phyloP scores from a whole-genome alignment of 2,329 filamentous ascomycete genomes.

The Lachnellula occidentalis region DNA sequence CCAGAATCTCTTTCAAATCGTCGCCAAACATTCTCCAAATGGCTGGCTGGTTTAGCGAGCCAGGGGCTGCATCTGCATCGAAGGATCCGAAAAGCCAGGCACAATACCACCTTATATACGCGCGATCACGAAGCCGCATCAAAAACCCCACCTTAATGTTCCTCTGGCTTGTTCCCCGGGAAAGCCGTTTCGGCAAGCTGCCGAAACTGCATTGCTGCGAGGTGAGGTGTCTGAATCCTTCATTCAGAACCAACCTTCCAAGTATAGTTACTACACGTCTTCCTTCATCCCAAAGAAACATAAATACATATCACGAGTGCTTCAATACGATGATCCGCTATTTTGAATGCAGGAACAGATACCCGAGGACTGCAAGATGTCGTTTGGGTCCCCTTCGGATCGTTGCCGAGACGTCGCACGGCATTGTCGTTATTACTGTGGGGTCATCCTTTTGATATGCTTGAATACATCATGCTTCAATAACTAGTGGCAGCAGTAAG shows the following conservation, averaged over 20 bases:
- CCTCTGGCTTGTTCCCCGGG: background rate
- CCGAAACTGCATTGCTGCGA: background rate
- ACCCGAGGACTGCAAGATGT: background rate
- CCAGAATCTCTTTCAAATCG: too few species aligned
- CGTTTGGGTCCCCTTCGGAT: background rate
- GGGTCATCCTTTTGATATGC: background rate
- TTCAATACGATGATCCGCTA: background rate
- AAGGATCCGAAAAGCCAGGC: too few species aligned
- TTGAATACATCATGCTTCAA: background rate
- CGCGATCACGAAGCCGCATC: too few species aligned
- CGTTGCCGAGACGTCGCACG: background rate
- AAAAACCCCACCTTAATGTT: too few species aligned
- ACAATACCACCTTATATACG: too few species aligned
- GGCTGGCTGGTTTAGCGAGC: too few species aligned
- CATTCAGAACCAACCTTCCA: background rate
- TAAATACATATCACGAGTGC: too few species aligned
- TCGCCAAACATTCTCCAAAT: too few species aligned
- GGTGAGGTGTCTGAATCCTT: background rate
- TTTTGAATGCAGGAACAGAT: background rate
- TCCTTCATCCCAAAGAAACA: background rate
- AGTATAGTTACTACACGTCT: background rate
- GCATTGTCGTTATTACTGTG: background rate
- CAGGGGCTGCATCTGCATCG: too few species aligned
- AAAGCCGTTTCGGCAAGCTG: background rate
- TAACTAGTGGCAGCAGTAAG: background rate